Percentiles rank a stretch among this genome's conserved stretches.
These are phyloP conservation scores for Alliaria petiolata DNA, from an alignment of 345 rosid genomes.

Conservation along the genomic window DNA sequence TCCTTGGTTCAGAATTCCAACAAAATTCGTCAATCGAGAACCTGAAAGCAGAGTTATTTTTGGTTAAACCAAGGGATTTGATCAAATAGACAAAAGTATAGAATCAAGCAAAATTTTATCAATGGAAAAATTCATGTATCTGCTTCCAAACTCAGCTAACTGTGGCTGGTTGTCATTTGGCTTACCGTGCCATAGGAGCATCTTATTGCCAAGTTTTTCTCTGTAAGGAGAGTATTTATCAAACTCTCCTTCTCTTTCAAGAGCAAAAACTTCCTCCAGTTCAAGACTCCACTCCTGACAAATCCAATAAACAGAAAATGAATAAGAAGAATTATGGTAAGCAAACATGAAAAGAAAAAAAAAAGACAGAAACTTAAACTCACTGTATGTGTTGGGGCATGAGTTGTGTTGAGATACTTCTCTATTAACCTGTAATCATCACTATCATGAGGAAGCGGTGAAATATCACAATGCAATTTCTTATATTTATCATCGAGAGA, in stretches of 20 bases:
- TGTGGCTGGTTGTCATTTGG: conserved; percentile 7
- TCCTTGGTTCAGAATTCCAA: conserved; percentile 95
- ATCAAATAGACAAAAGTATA: conserved; percentile 1
- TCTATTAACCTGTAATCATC: conserved; percentile 70
- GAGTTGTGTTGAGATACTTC: conserved; percentile 77
- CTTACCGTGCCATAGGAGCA: conserved; percentile 96
- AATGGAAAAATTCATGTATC: not conserved
- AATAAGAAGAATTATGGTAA: not conserved
- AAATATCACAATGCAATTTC: conserved; percentile 62
- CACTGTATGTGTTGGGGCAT: conserved; percentile 93
- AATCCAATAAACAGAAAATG: conserved; percentile 1
- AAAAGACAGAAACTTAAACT: conserved; percentile 17
- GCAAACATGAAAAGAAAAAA: not conserved
- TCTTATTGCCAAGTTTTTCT: conserved; percentile 69
- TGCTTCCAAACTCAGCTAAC: not conserved
- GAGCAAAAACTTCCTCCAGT: conserved; percentile 84
- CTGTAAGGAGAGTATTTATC: conserved; percentile 72
- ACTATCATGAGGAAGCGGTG: conserved; percentile 80
- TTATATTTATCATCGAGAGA: conserved; percentile 81
- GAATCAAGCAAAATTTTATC: not conserved
- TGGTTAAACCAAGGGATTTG: not conserved
- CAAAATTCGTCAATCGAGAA: conserved; percentile 89
- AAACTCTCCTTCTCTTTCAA: conserved; percentile 88
- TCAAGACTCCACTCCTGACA: conserved; percentile 86
- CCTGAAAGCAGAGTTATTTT: conserved; percentile 43